Evolutionary conservation across 345 rosid species (phyloP).

Genomic region (Sonneratia caseolaris): DNA sequence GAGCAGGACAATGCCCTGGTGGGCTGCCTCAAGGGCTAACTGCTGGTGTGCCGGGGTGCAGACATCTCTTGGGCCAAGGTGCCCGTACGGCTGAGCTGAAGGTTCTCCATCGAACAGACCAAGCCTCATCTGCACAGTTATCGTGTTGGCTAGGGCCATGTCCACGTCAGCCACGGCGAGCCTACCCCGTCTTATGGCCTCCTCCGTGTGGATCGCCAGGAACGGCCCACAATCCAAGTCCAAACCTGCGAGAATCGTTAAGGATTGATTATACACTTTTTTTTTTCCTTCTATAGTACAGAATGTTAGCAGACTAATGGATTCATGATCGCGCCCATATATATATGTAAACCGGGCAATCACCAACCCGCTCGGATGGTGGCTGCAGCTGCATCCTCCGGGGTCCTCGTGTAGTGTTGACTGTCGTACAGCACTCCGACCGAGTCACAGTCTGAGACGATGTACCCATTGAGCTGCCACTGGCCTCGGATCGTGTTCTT

Average conservation of each 20-base stretch:
- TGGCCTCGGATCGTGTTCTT: conserved; percentile 76
- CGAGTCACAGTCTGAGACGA: conserved; percentile 89
- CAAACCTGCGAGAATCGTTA: conserved; percentile 31
- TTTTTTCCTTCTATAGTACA: neutral
- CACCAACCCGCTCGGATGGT: conserved; percentile 59
- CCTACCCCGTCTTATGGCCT: conserved; percentile 44
- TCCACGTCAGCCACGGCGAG: conserved; percentile 43
- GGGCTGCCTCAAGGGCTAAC: conserved; percentile 78
- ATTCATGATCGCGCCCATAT: neutral
- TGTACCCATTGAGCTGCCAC: conserved; percentile 90
- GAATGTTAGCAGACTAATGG: neutral
- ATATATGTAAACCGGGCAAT: neutral
- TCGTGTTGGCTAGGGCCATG: conserved; percentile 62
- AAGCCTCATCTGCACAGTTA: conserved; percentile 85
- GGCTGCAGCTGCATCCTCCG: conserved; percentile 79
- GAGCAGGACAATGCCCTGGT: conserved; percentile 77
- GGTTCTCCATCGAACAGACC: conserved; percentile 93
- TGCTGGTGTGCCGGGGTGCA: conserved; percentile 58
- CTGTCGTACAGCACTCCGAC: conserved; percentile 60
- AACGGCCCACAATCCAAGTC: conserved; percentile 93
- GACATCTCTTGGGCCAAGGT: conserved; percentile 72
- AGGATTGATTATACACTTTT: too few relatives aligned
- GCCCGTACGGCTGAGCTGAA: conserved; percentile 52
- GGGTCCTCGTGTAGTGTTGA: conserved; percentile 69
- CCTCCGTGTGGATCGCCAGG: conserved; percentile 56